A percentile compares a stretch with the other conserved stretches of the same genome.
Evolutionary conservation across 192 early-diverging fungal genomes (phyloP).

Genomic region (Phycomyces blakesleeanus): DNA sequence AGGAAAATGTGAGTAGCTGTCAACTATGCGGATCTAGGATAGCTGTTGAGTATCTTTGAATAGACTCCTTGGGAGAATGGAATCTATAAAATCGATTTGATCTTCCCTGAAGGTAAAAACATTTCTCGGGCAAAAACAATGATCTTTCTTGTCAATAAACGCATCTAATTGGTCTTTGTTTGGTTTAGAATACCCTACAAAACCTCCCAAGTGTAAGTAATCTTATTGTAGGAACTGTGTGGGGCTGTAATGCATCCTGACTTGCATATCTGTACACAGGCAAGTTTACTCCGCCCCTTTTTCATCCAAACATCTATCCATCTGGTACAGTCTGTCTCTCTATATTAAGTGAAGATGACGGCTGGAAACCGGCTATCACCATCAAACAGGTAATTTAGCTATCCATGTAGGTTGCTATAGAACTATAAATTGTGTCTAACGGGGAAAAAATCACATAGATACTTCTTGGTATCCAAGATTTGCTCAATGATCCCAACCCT

Average conservation of each 20-base stretch:
- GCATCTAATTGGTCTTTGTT: not conserved
- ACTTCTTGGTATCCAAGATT: slow-evolving; percentile 86
- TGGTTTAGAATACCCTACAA: slow-evolving; percentile 69
- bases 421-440: not conserved
- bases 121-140: slow-evolving; percentile 25
- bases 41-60: not conserved
- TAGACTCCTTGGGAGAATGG: slow-evolving; percentile 88
- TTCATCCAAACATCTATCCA: slow-evolving; percentile 95
- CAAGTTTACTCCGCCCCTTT: slow-evolving; percentile 75
- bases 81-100: slow-evolving; percentile 76
- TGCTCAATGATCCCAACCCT: slow-evolving; percentile 90
- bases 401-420: not conserved
- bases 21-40: not conserved
- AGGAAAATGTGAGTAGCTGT: slow-evolving; percentile 38
- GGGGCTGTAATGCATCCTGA: slow-evolving; percentile 18
- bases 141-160: slow-evolving; percentile 70
- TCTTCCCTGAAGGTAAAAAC: slow-evolving; percentile 71
- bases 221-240: slow-evolving; percentile 30
- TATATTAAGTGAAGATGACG: slow-evolving; percentile 94
- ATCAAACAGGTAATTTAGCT: slow-evolving; percentile 72
- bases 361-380: slow-evolving; percentile 92
- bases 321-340: slow-evolving; percentile 97
- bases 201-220: slow-evolving; percentile 74
- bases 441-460: slow-evolving; percentile 51
- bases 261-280: slow-evolving; percentile 30